These are phyloP conservation scores for Exobasidium cylindrosporum DNA, from an alignment of 1,284 basidiomycete species.

Conservation along the genomic window DNA sequence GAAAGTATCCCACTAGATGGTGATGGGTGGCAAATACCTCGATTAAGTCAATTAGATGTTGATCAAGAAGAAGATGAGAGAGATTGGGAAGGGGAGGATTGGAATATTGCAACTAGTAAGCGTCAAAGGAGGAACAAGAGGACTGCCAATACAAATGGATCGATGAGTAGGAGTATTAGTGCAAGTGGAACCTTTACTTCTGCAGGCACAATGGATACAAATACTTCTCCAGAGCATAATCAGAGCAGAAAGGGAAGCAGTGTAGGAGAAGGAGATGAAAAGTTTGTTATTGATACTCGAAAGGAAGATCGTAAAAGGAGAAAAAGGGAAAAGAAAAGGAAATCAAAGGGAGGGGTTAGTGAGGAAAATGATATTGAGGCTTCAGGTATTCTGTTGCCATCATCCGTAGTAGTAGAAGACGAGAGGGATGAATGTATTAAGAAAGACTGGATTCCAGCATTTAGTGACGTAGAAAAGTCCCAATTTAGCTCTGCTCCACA, in stretches of 20 bases:
- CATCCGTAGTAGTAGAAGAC: neutral
- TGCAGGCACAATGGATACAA: slow-evolving; percentile 1
- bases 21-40: slow-evolving; percentile 9
- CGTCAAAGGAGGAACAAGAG: neutral
- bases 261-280: neutral
- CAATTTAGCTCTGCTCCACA: slow-evolving; percentile 1
- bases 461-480: neutral
- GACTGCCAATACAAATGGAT: neutral
- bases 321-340: neutral
- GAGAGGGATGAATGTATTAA: neutral
- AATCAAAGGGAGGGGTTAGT: neutral
- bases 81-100: slow-evolving; percentile 10
- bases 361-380: neutral
- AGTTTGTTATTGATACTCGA: neutral
- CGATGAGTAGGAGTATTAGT: neutral
- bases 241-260: neutral
- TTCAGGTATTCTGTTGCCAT: neutral
- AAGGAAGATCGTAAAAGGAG: neutral
- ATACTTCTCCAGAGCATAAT: neutral
- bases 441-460: neutral
- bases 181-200: neutral
- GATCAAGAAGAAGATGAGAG: slow-evolving; percentile 1
- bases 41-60: neutral
- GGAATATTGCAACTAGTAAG: slow-evolving; percentile 9
- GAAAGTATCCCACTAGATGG: slow-evolving; percentile 1